Base-by-base conservation (phyloP, 352 stramenopile species). In the Globisporangium rhizosaccharum region DNA sequence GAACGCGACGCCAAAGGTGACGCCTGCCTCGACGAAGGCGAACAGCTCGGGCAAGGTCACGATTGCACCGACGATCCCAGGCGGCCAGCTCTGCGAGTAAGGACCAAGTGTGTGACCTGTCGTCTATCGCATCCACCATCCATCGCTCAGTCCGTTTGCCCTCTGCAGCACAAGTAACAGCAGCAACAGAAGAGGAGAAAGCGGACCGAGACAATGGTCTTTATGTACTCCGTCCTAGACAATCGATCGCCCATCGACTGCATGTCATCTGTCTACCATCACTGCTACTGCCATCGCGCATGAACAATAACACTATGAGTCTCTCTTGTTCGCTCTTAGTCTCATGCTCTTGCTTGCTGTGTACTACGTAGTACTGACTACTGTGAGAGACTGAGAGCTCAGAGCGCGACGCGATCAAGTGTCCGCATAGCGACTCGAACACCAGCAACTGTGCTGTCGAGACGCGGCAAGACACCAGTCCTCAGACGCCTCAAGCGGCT, bases 401-500 rank as follows among this genome's bases (percentile, higher is more conserved):
- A 85, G 3, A 85, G 56, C 25, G 71, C 72, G 20, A 85, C 75
- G 14, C 67, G 71, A 9, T 65, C 54, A 23, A 81, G 59, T 36
- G 59, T 74, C 5, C 66, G 55, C 23, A 36, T 44, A 1, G 20
- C 26, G 10, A 75, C 57, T n/a, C 55, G 52, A 17, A 58, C 41
- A 10, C 26, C 15, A 41, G 53, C 20, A 2, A 14, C 39, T 14
- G 49, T 15, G 18, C 17, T 8, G 2, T 23, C 17, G 8, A 79
- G 65, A 50, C 61, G 46, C 18, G 50, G 12, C 23, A 44, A 33
- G 30, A 36, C 8, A 1, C 30, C 30, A 36, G 30, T 8, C 8
- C 30, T 8, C 30, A 36, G 30, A 36, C 30, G 30, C 2, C 30
- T 23, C 65, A 14, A 28, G 18, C 51, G 17, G 50, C 23, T 36